Evolutionary conservation across 441 rosid genomes (phyloP).

Genomic region (Gossypium laxum): DNA sequence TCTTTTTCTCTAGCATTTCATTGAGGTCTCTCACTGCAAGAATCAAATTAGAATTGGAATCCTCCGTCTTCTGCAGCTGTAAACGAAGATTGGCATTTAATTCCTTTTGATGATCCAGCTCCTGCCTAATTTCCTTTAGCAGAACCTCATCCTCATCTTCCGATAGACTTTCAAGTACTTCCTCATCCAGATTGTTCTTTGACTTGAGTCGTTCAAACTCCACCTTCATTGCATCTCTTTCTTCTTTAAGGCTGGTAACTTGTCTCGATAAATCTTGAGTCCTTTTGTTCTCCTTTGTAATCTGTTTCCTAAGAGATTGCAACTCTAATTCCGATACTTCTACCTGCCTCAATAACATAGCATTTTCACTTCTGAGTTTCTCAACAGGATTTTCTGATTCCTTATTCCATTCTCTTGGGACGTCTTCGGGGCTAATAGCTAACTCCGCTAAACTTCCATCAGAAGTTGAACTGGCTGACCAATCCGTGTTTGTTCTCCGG

Average conservation of each 20-base stretch:
- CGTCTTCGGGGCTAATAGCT: conserved; percentile 34
- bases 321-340: conserved; percentile 52
- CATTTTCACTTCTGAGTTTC: conserved; percentile 38
- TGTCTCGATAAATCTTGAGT: conserved; percentile 40
- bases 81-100: conserved; percentile 39
- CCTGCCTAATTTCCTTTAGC: conserved; percentile 45
- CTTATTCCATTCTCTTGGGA: conserved; percentile 31
- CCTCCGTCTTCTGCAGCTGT: conserved; percentile 55
- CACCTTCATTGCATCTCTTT: conserved; percentile 38
- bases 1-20: conserved; percentile 40
- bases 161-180: conserved; percentile 27
- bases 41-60: conserved; percentile 53
- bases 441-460: conserved; percentile 53
- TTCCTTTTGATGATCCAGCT: conserved; percentile 48
- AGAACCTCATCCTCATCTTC: conserved; percentile 33
- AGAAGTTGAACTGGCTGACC: conserved; percentile 72
- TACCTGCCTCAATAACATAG: conserved; percentile 37
- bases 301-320: conserved; percentile 49
- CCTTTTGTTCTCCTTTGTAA: conserved; percentile 37
- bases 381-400: conserved; percentile 31
- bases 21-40: conserved; percentile 55
- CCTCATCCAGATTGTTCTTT: conserved; percentile 27
- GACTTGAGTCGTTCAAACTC: conserved; percentile 48
- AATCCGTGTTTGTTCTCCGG: conserved; percentile 57
- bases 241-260: conserved; percentile 34